Conservation (phyloP, 305 asterid species). For the Solanum hybrid region DNA sequence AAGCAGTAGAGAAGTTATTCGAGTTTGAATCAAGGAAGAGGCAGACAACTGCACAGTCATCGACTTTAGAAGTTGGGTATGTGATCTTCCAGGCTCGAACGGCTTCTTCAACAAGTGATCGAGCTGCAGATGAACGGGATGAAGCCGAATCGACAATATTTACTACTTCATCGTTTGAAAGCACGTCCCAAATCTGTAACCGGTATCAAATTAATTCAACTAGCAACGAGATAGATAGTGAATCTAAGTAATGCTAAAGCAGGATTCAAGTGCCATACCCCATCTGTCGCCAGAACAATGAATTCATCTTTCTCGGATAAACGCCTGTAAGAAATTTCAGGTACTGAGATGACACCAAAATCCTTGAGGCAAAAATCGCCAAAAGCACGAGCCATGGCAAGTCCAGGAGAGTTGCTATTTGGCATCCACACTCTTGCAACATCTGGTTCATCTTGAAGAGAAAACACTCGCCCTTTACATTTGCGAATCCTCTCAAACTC, state of each 20-base stretch:
- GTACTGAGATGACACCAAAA: conserved; percentile 25
- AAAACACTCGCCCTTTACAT: conserved; percentile 24
- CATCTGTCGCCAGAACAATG: conserved; percentile 22
- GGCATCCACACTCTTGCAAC: conserved; percentile 29
- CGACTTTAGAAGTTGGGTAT: conserved; percentile 56
- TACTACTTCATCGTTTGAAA: conserved; percentile 56
- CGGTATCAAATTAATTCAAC: neutral
- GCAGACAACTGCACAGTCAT: conserved; percentile 74
- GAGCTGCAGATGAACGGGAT: conserved; percentile 43
- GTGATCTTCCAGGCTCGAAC: conserved; percentile 45
- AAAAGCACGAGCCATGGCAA: conserved; percentile 31
- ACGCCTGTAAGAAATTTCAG: conserved; percentile 14
- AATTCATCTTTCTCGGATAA: conserved; percentile 19
- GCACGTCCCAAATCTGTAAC: conserved; percentile 66
- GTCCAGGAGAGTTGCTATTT: conserved; percentile 20
- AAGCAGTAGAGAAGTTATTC: conserved; percentile 18
- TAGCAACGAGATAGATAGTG: neutral
- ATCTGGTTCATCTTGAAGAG: conserved; percentile 24
- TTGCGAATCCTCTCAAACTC: conserved; percentile 25
- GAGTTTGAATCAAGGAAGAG: conserved; percentile 40
- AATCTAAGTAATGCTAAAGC: neutral
- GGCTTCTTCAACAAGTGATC: conserved; percentile 44
- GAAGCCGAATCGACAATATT: conserved; percentile 42
- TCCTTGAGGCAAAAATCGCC: conserved; percentile 28
- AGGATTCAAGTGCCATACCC: conserved; percentile 9